Evolutionary conservation across 164 flowering plant species (phyloP).

Genomic region (Houttuynia cordata): DNA sequence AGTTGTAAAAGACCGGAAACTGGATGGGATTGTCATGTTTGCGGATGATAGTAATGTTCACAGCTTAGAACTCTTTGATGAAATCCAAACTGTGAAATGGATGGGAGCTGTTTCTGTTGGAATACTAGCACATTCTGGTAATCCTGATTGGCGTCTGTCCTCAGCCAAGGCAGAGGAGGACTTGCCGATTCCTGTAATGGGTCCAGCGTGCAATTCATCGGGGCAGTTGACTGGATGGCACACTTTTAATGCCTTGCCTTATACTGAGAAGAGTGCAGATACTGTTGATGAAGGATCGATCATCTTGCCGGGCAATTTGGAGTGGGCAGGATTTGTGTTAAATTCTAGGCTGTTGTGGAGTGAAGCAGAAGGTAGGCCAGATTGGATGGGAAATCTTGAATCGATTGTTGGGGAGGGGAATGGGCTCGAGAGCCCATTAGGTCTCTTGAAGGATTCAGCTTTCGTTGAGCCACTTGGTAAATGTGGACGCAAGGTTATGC

Average conservation of each 20-base stretch:
- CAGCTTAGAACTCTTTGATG: constrained; percentile 87
- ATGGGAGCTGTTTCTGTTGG: constrained; percentile 90
- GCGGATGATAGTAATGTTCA: constrained; percentile 97
- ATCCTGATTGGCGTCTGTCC: constrained; percentile 7
- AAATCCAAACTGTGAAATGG: constrained; percentile 80
- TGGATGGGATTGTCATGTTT: constrained; percentile 93
- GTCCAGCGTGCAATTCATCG: constrained; percentile 91
- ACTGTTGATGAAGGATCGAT: constrained; percentile 60
- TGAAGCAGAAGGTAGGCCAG: constrained; percentile 57
- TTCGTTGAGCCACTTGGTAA: constrained; percentile 86
- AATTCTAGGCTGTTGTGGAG: constrained; percentile 87
- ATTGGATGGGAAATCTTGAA: constrained; percentile 69
- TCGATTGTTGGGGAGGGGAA: constrained; percentile 23
- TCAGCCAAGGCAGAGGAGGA: constrained; percentile 22
- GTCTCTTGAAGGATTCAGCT: constrained; percentile 58
- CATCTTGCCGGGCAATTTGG: constrained; percentile 75
- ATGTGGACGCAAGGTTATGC: constrained; percentile 83
- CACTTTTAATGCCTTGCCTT: constrained; percentile 57
- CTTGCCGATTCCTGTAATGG: constrained; percentile 61
- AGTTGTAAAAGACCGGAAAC: constrained; percentile 53
- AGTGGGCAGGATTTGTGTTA: constrained; percentile 94
- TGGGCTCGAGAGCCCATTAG: constrained; percentile 62
- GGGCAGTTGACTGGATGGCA: constrained; percentile 80
- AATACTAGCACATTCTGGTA: constrained; percentile 58
- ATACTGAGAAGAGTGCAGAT: constrained; percentile 42